Evolutionary conservation across 208 protist species (phyloP).

Genomic region (Trypanosoma platydactyli): DNA sequence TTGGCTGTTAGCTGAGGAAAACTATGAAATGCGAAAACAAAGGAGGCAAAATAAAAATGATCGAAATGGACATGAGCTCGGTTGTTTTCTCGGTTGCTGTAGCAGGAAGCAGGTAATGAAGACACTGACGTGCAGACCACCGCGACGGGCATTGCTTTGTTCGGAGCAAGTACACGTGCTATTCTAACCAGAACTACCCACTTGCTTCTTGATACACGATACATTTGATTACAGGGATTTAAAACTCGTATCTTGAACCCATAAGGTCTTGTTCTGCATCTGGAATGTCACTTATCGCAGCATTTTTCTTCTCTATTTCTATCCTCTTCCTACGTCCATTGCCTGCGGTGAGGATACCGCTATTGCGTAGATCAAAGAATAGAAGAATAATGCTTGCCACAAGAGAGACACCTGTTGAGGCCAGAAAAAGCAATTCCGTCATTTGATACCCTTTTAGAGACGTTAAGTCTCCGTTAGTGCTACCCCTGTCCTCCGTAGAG

Average conservation of each 20-base stretch:
- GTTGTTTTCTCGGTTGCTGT: too few relatives aligned
- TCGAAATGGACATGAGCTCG: background rate
- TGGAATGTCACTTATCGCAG: constrained; percentile 7
- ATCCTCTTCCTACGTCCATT: constrained; percentile 39
- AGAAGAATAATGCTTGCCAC: constrained; percentile 53
- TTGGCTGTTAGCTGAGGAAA: too few relatives aligned
- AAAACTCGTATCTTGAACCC: constrained; percentile 1
- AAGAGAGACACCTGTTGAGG: constrained; percentile 40
- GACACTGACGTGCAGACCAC: background rate
- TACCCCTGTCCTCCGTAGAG: background rate
- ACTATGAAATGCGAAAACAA: too few relatives aligned
- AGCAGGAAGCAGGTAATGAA: background rate
- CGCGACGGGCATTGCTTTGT: too few relatives aligned
- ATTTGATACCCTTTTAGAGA: constrained; percentile 59
- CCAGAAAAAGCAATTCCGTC: constrained; percentile 61
- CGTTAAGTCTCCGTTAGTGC: constrained; percentile 26
- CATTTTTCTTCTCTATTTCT: constrained; percentile 13
- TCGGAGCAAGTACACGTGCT: too few relatives aligned
- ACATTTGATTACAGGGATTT: background rate
- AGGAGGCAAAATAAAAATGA: constrained; percentile 20
- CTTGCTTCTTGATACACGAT: background rate
- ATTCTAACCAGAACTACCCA: too few relatives aligned
- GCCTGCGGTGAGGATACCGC: constrained; percentile 54
- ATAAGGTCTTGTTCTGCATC: constrained; percentile 18
- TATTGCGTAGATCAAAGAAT: constrained; percentile 40